Evolutionary conservation across 164 flowering plant genomes (phyloP), one percentile per base, ranked within the genome.

Genomic region (Kalanchoe fedtschenkoi): DNA sequence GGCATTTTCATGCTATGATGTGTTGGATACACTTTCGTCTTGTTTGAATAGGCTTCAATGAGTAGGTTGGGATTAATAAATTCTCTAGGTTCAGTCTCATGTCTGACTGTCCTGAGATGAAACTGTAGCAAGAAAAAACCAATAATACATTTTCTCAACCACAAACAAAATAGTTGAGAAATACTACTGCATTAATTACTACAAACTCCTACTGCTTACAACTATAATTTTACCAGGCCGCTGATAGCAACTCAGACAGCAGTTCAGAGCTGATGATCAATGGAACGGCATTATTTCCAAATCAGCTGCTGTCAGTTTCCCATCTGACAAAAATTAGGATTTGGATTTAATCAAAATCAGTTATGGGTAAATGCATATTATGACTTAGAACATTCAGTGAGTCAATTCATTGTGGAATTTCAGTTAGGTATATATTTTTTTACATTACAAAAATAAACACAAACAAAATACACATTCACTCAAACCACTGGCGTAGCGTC

Each of bases 131-230:
- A 51, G 1, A 24, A 21, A 19, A 19, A 44, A n/a, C n/a, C n/a
- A 6, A 47, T n/a, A 44, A 44, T 44, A 47, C 54, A 47, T 47
- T 47, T n/a, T 47, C 54, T 47, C 54, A 44, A 44, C 51, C 6
- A 44, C 24, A 44, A 47, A 47, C 56, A 51, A 26, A 26, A 24
- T 51, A 51, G 56, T 51, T 51, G 56, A 51, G n/a, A n/a, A n/a
- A n/a, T n/a, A n/a, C 11, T 43, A 19, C 4, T 41, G 14, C 13
- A 41, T 15, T 41, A 13, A 41, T 9, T 47, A 6, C 10, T 21
- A 21, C 54, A 47, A 51, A 51, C 17, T 51, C 16, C 56, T 51
- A 16, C 22, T 43, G 51, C n/a, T n/a, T n/a, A n/a, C 26, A 22
- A 7, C 54, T 46, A 14, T 46, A 21, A 26, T 51, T 11, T 26